Evolutionary conservation across 208 protist species (phyloP), one percentile per base, ranked within the genome.

Genomic region (Leishmania mexicana): DNA sequence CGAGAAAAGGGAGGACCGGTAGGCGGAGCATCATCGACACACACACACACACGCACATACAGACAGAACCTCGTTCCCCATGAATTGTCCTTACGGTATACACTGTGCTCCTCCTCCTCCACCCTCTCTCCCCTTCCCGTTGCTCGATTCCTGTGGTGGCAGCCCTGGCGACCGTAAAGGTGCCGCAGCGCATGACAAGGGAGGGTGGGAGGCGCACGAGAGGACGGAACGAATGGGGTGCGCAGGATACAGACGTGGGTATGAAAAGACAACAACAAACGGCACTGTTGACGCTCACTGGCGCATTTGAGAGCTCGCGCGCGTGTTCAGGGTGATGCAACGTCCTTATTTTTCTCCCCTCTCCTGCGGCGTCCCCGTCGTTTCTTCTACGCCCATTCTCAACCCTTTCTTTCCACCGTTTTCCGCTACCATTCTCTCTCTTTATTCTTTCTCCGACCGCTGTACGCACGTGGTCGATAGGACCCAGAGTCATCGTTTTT

Each of bases 401-500:
- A 62, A 7, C 57, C 57, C 28, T 31, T 62, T 15, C 4, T n/a
- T 62, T 11, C 31, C 47, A 17, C 24, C 21, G 11, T 19, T 8
- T 10, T 49, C 8, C 24, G 11, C 19, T 62, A 3, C 73, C 31
- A 57, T 67, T n/a, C 62, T 67, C 7, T 67, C 11, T 40, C 31
- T 67, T 38, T 24, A 28, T 67, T 40, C 45, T 58, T 35, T 49
- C n/a, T 7, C 31, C 58, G 76, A 76, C 35, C 35, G 72, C 47
- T 57, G 79, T 58, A 58, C 68, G 38, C 17, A 10, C 40, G 19
- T 57, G 28, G 72, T 5, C 51, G n/a, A 51, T 64, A 60, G 51
- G 53, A 13, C 28, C 51, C 49, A 17, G 38, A 57, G 19, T 1
- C 57, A 78, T 77, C n/a, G 3, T 38, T 81, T n/a, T 87, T 79